Conservation (phyloP, 2,329 filamentous ascomycete genomes). For the Hypoxylon sp. region DNA sequence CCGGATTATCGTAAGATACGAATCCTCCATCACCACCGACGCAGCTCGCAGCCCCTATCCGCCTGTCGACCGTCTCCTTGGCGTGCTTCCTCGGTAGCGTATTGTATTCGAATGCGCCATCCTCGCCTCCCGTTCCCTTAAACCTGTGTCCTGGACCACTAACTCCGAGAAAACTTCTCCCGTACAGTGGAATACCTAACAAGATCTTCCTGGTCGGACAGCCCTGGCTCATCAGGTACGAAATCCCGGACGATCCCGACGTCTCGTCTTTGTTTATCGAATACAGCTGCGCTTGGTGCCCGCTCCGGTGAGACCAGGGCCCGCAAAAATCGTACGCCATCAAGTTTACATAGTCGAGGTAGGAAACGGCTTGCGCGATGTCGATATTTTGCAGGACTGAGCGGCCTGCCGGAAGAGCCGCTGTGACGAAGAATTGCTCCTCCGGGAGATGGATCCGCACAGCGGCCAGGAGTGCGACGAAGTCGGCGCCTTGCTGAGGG, state of each 20-base stretch:
- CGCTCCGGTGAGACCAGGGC: slow-evolving; percentile 74
- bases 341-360: slow-evolving; percentile 81
- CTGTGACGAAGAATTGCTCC: slow-evolving; percentile 77
- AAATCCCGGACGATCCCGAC: slow-evolving; percentile 75
- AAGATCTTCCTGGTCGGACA: slow-evolving; percentile 80
- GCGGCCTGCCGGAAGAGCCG: slow-evolving; percentile 77
- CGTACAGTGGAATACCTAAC: slow-evolving; percentile 81
- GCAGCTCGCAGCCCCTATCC: slow-evolving; percentile 78
- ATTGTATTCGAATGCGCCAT: slow-evolving; percentile 80
- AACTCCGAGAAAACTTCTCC: slow-evolving; percentile 78
- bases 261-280: slow-evolving; percentile 70
- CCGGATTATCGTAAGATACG: slow-evolving; percentile 82
- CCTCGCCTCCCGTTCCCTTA: slow-evolving; percentile 68
- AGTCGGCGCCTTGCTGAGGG: slow-evolving; percentile 75
- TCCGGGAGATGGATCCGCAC: slow-evolving; percentile 76
- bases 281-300: slow-evolving; percentile 83
- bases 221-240: slow-evolving; percentile 73
- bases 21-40: slow-evolving; percentile 81
- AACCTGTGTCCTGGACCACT: slow-evolving; percentile 74
- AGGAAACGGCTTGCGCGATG: slow-evolving; percentile 70
- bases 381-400: slow-evolving; percentile 78
- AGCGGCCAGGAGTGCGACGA: slow-evolving; percentile 75
- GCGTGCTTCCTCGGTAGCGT: slow-evolving; percentile 73
- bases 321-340: slow-evolving; percentile 86
- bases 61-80: slow-evolving; percentile 76